phyloP scores from a whole-genome alignment of 306 rosid species.

The Sesbania bispinosa region DNA sequence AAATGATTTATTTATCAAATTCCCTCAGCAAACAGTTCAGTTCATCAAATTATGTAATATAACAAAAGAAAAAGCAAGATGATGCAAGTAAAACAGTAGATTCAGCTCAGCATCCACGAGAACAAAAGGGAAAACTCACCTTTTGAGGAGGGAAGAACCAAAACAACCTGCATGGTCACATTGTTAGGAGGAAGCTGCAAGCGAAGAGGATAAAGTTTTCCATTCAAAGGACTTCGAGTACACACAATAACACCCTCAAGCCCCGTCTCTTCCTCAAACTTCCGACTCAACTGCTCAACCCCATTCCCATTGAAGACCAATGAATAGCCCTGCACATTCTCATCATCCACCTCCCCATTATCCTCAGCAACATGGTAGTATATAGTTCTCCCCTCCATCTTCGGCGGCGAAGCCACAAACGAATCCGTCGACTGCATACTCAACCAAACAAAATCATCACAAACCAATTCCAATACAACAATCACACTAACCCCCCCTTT shows the following conservation, averaged over 20 bases:
- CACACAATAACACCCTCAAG: conserved; percentile 72
- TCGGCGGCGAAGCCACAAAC: conserved; percentile 47
- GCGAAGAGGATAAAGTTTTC: conserved; percentile 81
- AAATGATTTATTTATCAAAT: too few species aligned
- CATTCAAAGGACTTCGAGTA: conserved; percentile 78
- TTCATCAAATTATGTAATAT: too few species aligned
- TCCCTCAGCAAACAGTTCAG: too few species aligned
- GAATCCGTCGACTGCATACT: conserved; percentile 64
- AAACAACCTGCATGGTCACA: conserved; percentile 69
- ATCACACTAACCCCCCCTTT: neutral
- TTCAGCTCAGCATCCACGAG: conserved; percentile 2
- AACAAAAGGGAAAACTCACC: conserved; percentile 42
- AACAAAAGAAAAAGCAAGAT: neutral
- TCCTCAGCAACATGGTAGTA: conserved; percentile 84
- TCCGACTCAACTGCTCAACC: conserved; percentile 67
- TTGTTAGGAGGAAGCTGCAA: conserved; percentile 97
- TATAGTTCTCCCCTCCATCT: conserved; percentile 72
- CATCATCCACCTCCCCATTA: conserved; percentile 77
- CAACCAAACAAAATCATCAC: conserved; percentile 2
- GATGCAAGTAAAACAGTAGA: neutral
- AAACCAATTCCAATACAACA: conserved; percentile 6
- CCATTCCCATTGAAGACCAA: conserved; percentile 71
- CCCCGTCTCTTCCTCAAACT: conserved; percentile 75
- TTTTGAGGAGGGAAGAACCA: conserved; percentile 57
- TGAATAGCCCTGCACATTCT: conserved; percentile 51